These are phyloP conservation scores for Talaromyces piceae DNA, from an alignment of 2,329 filamentous ascomycete genomes.

Conservation along the genomic window DNA sequence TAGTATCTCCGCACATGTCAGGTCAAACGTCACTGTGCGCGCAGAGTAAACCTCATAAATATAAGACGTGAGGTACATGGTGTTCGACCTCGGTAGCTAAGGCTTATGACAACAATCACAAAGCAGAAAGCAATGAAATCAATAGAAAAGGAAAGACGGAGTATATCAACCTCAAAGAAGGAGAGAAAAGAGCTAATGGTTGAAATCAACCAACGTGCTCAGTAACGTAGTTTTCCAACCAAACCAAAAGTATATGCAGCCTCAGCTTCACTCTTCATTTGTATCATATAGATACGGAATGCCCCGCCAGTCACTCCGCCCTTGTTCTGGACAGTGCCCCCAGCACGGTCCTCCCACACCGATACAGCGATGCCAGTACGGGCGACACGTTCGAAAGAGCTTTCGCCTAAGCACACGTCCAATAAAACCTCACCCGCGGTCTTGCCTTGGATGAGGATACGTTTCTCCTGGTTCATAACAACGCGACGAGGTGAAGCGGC, in stretches of 20 bases:
- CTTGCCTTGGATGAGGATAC: constrained; percentile 69
- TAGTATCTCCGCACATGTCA: not conserved
- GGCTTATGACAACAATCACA: not conserved
- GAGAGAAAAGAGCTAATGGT: not conserved
- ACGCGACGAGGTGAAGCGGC: constrained; percentile 37
- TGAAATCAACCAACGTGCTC: constrained; percentile 8
- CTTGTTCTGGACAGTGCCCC: constrained; percentile 48
- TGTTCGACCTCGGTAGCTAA: not conserved
- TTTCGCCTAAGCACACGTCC: constrained; percentile 77
- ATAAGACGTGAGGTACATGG: not conserved
- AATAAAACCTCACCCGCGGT: constrained; percentile 61
- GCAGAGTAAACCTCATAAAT: not conserved
- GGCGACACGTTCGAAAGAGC: constrained; percentile 76
- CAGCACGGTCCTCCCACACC: constrained; percentile 72
- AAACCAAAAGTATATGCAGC: constrained; percentile 49
- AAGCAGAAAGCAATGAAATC: not conserved
- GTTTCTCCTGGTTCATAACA: constrained; percentile 65
- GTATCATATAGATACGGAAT: constrained; percentile 59
- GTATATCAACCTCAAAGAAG: not conserved
- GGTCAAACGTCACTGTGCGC: not conserved
- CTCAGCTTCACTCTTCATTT: constrained; percentile 49
- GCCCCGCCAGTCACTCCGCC: constrained; percentile 53
- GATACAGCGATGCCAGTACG: constrained; percentile 81
- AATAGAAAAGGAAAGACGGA: no score
- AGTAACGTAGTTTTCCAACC: constrained; percentile 47